A percentile compares a stretch with the other conserved stretches of the same genome.
Conservation (phyloP, 2,329 filamentous ascomycete species). For the Chrysoporthe puriensis region DNA sequence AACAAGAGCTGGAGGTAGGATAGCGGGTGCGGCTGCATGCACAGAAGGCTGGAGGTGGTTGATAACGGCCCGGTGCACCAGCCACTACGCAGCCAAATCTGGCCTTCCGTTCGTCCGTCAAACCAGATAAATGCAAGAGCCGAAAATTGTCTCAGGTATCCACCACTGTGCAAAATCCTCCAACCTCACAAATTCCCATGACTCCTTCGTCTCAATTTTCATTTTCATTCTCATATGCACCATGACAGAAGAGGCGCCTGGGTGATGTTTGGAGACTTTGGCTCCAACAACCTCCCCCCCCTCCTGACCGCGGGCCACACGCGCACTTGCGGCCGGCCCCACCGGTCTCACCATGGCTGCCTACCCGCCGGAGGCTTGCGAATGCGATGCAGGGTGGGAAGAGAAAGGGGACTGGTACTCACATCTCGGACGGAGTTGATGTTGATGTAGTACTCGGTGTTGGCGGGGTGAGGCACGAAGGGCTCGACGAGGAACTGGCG, state of each 20-base stretch:
- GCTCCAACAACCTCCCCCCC: not conserved
- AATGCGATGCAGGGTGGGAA: conserved; percentile 31
- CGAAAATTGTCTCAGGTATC: conserved; percentile 22
- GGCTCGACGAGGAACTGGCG: conserved; percentile 98
- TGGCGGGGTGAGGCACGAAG: conserved; percentile 92
- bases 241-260: not conserved
- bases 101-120: conserved; percentile 28
- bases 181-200: conserved; percentile 16
- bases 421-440: conserved; percentile 99
- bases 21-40: conserved; percentile 25
- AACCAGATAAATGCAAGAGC: conserved; percentile 20
- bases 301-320: not conserved
- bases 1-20: conserved; percentile 25
- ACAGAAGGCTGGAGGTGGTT: conserved; percentile 19
- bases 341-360: conserved; percentile 5
- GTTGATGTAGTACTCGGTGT: conserved; percentile 99
- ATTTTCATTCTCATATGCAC: not conserved
- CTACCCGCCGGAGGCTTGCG: conserved; percentile 14
- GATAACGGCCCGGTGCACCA: conserved; percentile 28
- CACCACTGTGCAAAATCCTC: conserved; percentile 22
- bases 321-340: conserved; percentile 25
- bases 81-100: conserved; percentile 18
- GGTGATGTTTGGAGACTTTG: not conserved
- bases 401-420: conserved; percentile 51
- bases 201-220: conserved; percentile 1